phyloP scores from a whole-genome alignment of 78 protist species.

The Isochrysis galbana region DNA sequence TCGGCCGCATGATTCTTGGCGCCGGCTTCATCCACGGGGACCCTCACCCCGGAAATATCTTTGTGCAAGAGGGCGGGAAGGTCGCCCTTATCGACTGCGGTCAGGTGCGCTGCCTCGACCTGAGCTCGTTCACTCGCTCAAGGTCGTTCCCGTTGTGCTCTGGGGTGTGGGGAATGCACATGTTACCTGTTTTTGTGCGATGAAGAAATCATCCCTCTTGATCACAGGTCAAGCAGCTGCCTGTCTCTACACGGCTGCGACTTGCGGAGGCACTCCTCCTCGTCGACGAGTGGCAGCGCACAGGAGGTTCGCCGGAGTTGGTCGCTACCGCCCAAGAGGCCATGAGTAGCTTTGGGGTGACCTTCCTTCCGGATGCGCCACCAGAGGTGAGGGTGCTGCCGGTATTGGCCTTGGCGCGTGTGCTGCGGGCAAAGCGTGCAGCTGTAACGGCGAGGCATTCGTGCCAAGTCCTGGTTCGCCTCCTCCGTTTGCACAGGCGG shows the following conservation, averaged over 20 bases:
- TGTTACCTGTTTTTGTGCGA: too few relatives aligned
- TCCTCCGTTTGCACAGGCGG: too few relatives aligned
- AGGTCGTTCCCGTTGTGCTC: not conserved
- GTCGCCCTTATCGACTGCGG: conserved; percentile 64
- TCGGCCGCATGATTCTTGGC: conserved; percentile 23
- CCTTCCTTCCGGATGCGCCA: not conserved
- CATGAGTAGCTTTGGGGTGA: not conserved
- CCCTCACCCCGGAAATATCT: conserved; percentile 37
- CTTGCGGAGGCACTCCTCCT: not conserved
- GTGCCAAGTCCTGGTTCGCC: too few relatives aligned
- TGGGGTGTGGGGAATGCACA: not conserved
- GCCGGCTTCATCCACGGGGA: conserved; percentile 38
- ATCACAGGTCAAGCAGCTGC: conserved; percentile 62
- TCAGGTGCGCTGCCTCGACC: conserved; percentile 61
- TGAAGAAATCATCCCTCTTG: too few relatives aligned
- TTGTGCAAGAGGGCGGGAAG: not conserved
- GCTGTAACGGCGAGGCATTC: too few relatives aligned
- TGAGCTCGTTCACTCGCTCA: not conserved
- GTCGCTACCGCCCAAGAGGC: not conserved
- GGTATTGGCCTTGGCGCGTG: too few relatives aligned
- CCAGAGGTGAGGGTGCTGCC: too few relatives aligned
- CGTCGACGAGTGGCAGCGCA: not conserved
- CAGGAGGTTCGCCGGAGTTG: conserved; percentile 8
- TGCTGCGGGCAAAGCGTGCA: too few relatives aligned
- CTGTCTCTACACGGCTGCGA: not conserved